Conservation (phyloP, 768 basidiomycete genomes). For the Kwoniella dendrophila region DNA sequence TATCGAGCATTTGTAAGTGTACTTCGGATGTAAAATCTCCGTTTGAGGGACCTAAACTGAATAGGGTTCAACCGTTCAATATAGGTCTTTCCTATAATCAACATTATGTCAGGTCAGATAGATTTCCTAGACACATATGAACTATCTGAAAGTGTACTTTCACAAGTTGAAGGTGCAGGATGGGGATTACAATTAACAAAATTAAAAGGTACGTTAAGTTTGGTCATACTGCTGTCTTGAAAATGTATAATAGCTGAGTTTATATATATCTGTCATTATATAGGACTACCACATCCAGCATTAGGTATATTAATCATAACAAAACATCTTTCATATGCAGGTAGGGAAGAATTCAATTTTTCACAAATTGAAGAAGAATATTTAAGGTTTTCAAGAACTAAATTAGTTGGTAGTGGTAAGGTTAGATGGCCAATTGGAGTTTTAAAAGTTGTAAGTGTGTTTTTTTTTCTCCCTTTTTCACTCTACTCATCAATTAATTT, state of each 20-base stretch:
- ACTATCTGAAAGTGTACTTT: conserved; percentile 23
- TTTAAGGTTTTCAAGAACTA: conserved; percentile 64
- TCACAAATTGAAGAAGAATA: conserved; percentile 78
- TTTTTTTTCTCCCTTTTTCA: conserved; percentile 51
- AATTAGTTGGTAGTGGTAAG: conserved; percentile 54
- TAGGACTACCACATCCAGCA: conserved; percentile 75
- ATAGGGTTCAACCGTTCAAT: neutral
- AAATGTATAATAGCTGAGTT: neutral
- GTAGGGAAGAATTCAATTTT: conserved; percentile 81
- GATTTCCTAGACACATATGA: conserved; percentile 27
- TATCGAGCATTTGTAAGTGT: conserved; percentile 49
- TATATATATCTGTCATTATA: no score
- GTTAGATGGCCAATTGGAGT: conserved; percentile 46
- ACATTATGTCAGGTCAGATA: conserved; percentile 18
- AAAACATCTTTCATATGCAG: conserved; percentile 72
- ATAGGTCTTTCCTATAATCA: conserved; percentile 33
- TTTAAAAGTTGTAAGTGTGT: conserved; percentile 63
- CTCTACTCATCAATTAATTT: conserved; percentile 60
- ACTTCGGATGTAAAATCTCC: no score
- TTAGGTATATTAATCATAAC: conserved; percentile 84
- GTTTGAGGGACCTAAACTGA: conserved; percentile 1
- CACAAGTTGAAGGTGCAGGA: conserved; percentile 45
- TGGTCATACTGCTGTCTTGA: no score
- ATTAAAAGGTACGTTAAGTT: conserved; percentile 38
- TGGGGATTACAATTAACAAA: conserved; percentile 49